phyloP scores from a whole-genome alignment of 225 moss, liverwort and hornwort genomes.

The Sphagnum tenellum region DNA sequence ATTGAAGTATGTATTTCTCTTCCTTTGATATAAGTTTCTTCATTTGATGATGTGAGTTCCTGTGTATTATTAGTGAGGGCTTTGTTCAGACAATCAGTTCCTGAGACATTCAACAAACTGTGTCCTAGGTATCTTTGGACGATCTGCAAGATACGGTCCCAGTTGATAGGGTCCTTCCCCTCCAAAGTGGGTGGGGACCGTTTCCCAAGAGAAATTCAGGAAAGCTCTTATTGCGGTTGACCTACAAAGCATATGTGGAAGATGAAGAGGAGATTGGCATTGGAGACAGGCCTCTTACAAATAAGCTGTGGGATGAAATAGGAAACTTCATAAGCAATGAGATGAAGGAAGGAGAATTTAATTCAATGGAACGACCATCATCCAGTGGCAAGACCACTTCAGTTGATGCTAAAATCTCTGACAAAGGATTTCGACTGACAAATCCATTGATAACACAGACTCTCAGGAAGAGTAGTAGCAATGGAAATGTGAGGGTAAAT shows the following conservation, averaged over 20 bases:
- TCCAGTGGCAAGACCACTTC: conserved; percentile 27
- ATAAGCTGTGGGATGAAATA: conserved; percentile 54
- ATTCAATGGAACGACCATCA: conserved; percentile 27
- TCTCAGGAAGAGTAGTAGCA: neutral
- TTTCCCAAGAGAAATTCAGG: conserved; percentile 77
- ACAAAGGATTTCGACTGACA: conserved; percentile 24
- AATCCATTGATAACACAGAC: conserved; percentile 41
- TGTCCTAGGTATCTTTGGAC: conserved; percentile 33
- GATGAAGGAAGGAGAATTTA: conserved; percentile 23
- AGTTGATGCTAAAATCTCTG: conserved; percentile 32
- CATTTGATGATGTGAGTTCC: neutral
- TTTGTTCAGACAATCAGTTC: no score
- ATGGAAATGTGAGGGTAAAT: conserved; percentile 1
- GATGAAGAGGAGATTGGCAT: conserved; percentile 61
- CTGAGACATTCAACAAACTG: neutral
- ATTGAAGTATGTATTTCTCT: no score
- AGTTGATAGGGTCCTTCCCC: conserved; percentile 60
- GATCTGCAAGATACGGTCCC: conserved; percentile 85
- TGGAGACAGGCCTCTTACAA: conserved; percentile 51
- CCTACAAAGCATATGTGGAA: conserved; percentile 90
- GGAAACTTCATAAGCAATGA: conserved; percentile 48
- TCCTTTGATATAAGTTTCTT: no score
- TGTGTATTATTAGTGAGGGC: no score
- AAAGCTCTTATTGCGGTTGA: conserved; percentile 63
- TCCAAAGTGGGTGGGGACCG: conserved; percentile 78